Evolutionary conservation across 441 rosid species (phyloP).

Genomic region (Eruca vesicaria): DNA sequence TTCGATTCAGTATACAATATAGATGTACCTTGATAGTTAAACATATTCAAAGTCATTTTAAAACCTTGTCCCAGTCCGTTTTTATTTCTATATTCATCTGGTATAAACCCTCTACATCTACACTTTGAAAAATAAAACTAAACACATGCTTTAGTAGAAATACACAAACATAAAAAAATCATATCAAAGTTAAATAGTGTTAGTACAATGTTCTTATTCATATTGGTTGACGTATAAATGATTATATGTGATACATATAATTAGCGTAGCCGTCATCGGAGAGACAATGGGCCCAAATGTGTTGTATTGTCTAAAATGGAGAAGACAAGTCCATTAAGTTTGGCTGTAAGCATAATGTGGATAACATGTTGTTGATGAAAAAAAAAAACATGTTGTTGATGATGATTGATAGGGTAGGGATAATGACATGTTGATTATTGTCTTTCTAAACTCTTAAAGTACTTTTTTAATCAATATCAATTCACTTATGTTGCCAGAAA

Average conservation of each 20-base stretch:
- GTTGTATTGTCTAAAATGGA: slow-evolving; percentile 28
- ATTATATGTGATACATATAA: slow-evolving; percentile 10
- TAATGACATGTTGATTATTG: background rate
- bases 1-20: no score
- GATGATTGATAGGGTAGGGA: background rate
- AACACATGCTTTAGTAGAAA: no score
- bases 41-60: no score
- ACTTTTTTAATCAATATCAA: background rate
- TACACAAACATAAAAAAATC: no score
- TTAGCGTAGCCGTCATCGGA: background rate
- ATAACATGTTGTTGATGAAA: no score
- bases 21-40: no score
- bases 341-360: background rate
- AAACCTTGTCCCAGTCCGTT: no score
- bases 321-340: slow-evolving; percentile 28
- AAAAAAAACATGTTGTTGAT: background rate
- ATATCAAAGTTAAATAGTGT: background rate
- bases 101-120: no score
- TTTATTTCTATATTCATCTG: no score
- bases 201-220: background rate
- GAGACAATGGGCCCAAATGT: slow-evolving; percentile 16
- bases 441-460: background rate
- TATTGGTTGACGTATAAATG: slow-evolving; percentile 20
- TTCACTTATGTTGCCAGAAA: background rate
- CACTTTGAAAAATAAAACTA: no score